Percentiles rank a stretch among this genome's conserved stretches.
phyloP scores from a whole-genome alignment of 129 eudicot genomes.

The Flaveria robusta region DNA sequence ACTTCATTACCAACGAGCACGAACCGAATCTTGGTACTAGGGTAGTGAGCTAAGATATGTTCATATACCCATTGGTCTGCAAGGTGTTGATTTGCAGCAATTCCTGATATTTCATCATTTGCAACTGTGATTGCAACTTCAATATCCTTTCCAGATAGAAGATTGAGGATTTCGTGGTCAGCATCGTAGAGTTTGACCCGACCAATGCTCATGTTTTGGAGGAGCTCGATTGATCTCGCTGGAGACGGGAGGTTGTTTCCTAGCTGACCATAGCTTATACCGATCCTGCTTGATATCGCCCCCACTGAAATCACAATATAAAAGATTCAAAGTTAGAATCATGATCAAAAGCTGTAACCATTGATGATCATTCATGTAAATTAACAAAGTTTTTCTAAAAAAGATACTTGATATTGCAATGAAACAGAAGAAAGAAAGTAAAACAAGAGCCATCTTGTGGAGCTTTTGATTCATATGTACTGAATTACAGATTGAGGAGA shows the following conservation, averaged over 20 bases:
- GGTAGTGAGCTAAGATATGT: slow-evolving; percentile 61
- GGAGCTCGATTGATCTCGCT: slow-evolving; percentile 41
- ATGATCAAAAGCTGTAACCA: background rate
- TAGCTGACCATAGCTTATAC: slow-evolving; percentile 65
- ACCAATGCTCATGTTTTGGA: slow-evolving; percentile 42
- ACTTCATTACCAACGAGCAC: slow-evolving; percentile 69
- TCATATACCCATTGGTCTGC: slow-evolving; percentile 71
- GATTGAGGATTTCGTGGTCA: slow-evolving; percentile 57
- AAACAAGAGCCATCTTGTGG: slow-evolving; percentile 37
- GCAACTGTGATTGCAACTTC: slow-evolving; percentile 64
- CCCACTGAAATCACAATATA: slow-evolving; percentile 32
- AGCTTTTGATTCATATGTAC: slow-evolving; percentile 7
- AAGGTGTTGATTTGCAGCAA: slow-evolving; percentile 53
- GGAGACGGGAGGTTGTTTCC: slow-evolving; percentile 74
- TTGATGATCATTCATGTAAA: background rate
- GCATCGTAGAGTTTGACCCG: slow-evolving; percentile 63
- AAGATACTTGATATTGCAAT: slow-evolving; percentile 42
- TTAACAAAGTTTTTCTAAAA: background rate
- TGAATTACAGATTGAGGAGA: slow-evolving; percentile 9
- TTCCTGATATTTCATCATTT: slow-evolving; percentile 49
- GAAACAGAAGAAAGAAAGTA: slow-evolving; percentile 42
- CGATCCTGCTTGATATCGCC: slow-evolving; percentile 37
- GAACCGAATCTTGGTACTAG: slow-evolving; percentile 54
- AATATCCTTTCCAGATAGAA: slow-evolving; percentile 49
- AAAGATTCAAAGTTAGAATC: background rate